Evolutionary conservation across 164 flowering plant species (phyloP).

Genomic region (Liriodendron chinense): DNA sequence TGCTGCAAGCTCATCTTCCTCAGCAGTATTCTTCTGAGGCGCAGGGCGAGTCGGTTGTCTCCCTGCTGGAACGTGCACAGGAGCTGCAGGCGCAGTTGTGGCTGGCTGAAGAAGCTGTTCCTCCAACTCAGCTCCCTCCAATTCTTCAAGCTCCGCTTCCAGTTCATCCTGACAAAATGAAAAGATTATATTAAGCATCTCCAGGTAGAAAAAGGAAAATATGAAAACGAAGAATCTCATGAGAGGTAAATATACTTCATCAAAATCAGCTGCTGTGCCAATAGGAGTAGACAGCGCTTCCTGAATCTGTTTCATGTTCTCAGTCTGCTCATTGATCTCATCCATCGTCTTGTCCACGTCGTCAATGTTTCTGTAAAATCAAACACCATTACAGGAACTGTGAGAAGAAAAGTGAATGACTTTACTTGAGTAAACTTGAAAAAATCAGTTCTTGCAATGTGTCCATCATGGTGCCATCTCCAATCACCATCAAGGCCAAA

Average conservation of each 20-base stretch:
- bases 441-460: no score
- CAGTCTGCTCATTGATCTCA: slow-evolving; percentile 55
- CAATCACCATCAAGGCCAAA: no score
- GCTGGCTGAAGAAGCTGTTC: slow-evolving; percentile 50
- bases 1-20: slow-evolving; percentile 50
- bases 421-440: no score
- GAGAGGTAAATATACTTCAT: slow-evolving; percentile 25
- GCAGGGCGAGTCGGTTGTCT: slow-evolving; percentile 37
- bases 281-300: slow-evolving; percentile 47
- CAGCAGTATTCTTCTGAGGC: slow-evolving; percentile 35
- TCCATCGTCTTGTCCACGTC: slow-evolving; percentile 62
- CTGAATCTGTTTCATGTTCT: slow-evolving; percentile 53
- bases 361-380: slow-evolving; percentile 40
- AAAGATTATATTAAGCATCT: slow-evolving; percentile 2
- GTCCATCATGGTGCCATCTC: no score
- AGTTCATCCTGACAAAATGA: slow-evolving; percentile 39
- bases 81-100: slow-evolving; percentile 38
- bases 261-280: slow-evolving; percentile 51
- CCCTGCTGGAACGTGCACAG: slow-evolving; percentile 30
- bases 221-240: background rate
- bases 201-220: background rate
- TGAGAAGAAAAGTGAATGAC: no score
- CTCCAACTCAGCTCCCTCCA: slow-evolving; percentile 55
- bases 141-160: slow-evolving; percentile 54
- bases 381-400: background rate